These are phyloP conservation scores for Mycena venus DNA, from an alignment of 768 basidiomycete species.

Conservation along the genomic window DNA sequence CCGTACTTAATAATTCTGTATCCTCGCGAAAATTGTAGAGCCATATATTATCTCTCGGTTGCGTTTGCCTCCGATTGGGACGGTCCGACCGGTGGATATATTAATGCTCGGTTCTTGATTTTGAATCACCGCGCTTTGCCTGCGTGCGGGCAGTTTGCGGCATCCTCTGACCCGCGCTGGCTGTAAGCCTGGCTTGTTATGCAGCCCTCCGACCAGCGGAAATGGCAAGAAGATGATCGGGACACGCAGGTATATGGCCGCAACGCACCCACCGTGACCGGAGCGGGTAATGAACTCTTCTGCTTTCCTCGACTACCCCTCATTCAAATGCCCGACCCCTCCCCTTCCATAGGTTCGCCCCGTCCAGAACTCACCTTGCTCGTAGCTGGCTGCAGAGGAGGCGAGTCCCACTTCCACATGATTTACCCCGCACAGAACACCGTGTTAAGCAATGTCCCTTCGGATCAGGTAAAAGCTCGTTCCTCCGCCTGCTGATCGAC, in stretches of 20 bases:
- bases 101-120: slow-evolving; percentile 40
- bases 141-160: slow-evolving; percentile 68
- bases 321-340: slow-evolving; percentile 11
- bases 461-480: slow-evolving; percentile 84
- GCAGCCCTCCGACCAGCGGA: slow-evolving; percentile 69
- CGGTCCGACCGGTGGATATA: slow-evolving; percentile 53
- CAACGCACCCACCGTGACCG: slow-evolving; percentile 15
- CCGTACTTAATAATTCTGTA: slow-evolving; percentile 12
- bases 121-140: slow-evolving; percentile 74
- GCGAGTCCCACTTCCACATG: slow-evolving; percentile 47
- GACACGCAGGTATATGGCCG: slow-evolving; percentile 22
- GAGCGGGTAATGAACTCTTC: slow-evolving; percentile 31
- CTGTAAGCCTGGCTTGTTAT: no score
- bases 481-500: slow-evolving; percentile 88
- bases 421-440: slow-evolving; percentile 28
- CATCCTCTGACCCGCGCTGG: slow-evolving; percentile 62
- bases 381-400: slow-evolving; percentile 86
- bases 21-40: slow-evolving; percentile 21
- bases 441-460: slow-evolving; percentile 43
- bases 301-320: not conserved
- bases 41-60: slow-evolving; percentile 7
- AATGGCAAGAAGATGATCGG: slow-evolving; percentile 47
- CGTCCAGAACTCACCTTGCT: slow-evolving; percentile 69
- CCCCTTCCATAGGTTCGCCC: slow-evolving; percentile 22
- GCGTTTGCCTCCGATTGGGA: slow-evolving; percentile 67